A percentile compares a stretch with the other conserved stretches of the same genome.
Evolutionary conservation across 306 rosid genomes (phyloP).

Genomic region (Sindora glabra): DNA sequence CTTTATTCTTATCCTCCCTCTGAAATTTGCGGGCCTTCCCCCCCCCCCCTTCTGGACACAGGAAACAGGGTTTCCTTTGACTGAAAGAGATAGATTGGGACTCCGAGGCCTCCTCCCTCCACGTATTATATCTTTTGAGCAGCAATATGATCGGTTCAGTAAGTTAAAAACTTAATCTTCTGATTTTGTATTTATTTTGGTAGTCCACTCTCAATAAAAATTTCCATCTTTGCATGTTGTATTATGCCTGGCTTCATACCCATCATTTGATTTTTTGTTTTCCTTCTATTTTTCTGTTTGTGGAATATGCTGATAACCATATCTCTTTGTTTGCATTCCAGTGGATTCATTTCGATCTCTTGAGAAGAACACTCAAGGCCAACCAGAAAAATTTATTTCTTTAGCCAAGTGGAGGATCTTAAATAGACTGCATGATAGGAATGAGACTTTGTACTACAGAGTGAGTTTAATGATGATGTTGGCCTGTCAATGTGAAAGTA

Average conservation of each 20-base stretch:
- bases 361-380: slow-evolving; percentile 84
- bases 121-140: slow-evolving; percentile 91
- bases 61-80: slow-evolving; percentile 96
- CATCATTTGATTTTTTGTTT: neutral
- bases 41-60: slow-evolving; percentile 44
- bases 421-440: slow-evolving; percentile 94
- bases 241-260: neutral
- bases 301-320: neutral
- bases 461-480: slow-evolving; percentile 41
- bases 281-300: neutral
- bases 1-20: neutral
- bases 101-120: slow-evolving; percentile 99
- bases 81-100: slow-evolving; percentile 94
- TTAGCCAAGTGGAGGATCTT: slow-evolving; percentile 96
- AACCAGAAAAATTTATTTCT: slow-evolving; percentile 56
- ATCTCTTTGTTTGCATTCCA: slow-evolving; percentile 27
- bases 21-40: neutral
- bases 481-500: slow-evolving; percentile 7
- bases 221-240: neutral
- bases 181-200: neutral
- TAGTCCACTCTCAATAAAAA: neutral
- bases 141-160: slow-evolving; percentile 94
- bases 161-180: slow-evolving; percentile 25
- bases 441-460: slow-evolving; percentile 90
- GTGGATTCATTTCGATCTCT: slow-evolving; percentile 92